These are phyloP conservation scores for Saccharomyces hybrid DNA, from an alignment of 1,139 yeast species.

Conservation along the genomic window DNA sequence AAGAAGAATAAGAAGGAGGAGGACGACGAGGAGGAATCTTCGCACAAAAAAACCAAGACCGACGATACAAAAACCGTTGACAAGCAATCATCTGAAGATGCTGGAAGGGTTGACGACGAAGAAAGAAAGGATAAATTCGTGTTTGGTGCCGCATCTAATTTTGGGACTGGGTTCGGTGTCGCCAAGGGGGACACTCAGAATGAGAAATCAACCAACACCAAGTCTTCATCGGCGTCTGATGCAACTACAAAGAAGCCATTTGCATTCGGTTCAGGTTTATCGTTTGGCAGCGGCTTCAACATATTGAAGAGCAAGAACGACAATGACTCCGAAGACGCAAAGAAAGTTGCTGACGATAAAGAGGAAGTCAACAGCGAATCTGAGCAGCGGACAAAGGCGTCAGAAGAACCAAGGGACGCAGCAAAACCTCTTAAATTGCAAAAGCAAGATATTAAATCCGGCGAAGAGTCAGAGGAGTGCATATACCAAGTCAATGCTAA, in stretches of 20 bases:
- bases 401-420: neutral
- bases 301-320: slow-evolving; percentile 19
- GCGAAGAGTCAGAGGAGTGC: slow-evolving; percentile 81
- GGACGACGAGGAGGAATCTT: neutral
- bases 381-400: neutral
- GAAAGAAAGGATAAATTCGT: slow-evolving; percentile 36
- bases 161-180: slow-evolving; percentile 55
- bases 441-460: slow-evolving; percentile 60
- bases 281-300: slow-evolving; percentile 30
- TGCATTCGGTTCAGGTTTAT: slow-evolving; percentile 29
- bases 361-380: neutral
- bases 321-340: slow-evolving; percentile 1
- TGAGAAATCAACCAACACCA: neutral
- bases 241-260: slow-evolving; percentile 11
- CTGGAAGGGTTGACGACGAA: slow-evolving; percentile 5
- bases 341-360: slow-evolving; percentile 4
- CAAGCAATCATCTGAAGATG: neutral
- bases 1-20: slow-evolving; percentile 7
- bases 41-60: slow-evolving; percentile 3
- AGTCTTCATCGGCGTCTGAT: neutral
- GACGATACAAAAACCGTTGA: slow-evolving; percentile 4
- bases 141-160: slow-evolving; percentile 47
- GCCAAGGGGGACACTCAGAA: slow-evolving; percentile 44
- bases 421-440: slow-evolving; percentile 30
- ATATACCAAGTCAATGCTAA: slow-evolving; percentile 68